These are phyloP conservation scores for Emericellopsis cladophorae DNA, from an alignment of 2,329 filamentous ascomycete species.

Conservation along the genomic window DNA sequence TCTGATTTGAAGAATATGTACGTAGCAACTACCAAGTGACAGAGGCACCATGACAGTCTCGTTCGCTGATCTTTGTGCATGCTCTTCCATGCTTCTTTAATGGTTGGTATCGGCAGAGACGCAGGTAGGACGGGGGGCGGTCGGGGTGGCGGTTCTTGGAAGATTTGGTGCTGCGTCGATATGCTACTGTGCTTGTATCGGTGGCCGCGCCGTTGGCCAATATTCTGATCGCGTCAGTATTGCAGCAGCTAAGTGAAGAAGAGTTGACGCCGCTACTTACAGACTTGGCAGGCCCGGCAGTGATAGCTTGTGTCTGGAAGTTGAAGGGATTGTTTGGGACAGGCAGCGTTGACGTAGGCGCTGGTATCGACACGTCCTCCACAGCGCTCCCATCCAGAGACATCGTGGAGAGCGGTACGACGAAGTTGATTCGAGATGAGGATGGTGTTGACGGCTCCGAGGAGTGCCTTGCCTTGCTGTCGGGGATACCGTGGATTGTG, in stretches of 20 bases:
- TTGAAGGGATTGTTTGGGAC: constrained; percentile 66
- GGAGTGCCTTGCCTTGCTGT: too few species aligned
- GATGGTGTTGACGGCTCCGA: neutral
- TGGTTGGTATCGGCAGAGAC: constrained; percentile 81
- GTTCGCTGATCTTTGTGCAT: constrained; percentile 81
- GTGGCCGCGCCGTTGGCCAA: constrained; percentile 86
- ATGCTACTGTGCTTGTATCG: constrained; percentile 97
- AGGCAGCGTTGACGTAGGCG: constrained; percentile 9
- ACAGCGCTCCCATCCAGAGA: constrained; percentile 6
- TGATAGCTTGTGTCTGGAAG: constrained; percentile 74
- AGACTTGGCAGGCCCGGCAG: constrained; percentile 64
- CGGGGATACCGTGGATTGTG: too few species aligned
- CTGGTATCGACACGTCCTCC: constrained; percentile 5
- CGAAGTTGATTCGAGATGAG: constrained; percentile 1
- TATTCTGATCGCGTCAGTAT: constrained; percentile 42
- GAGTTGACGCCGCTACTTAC: constrained; percentile 32
- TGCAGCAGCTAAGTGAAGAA: neutral
- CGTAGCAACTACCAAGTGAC: constrained; percentile 71
- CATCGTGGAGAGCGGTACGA: constrained; percentile 15
- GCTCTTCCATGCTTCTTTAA: constrained; percentile 75
- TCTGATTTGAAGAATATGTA: constrained; percentile 79
- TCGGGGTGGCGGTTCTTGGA: constrained; percentile 78
- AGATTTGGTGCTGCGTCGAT: constrained; percentile 80
- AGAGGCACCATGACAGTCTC: constrained; percentile 78
- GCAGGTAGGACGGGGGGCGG: constrained; percentile 82